phyloP scores from a whole-genome alignment of 768 basidiomycete species.

The Grammothele lineata region DNA sequence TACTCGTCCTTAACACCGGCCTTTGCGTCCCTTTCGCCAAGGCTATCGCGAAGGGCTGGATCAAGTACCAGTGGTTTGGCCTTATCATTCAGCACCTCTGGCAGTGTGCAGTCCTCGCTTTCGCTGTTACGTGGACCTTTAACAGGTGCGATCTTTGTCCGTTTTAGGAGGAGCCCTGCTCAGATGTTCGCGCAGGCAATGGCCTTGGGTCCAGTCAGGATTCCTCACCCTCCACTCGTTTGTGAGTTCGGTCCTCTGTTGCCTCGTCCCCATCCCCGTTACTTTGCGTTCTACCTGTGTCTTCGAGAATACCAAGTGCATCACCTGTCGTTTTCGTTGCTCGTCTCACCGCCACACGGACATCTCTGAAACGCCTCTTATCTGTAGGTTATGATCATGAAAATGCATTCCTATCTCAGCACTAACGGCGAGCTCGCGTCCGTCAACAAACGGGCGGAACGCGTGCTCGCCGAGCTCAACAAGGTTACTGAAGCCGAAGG shows the following conservation, averaged over 20 bases:
- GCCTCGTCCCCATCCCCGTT: too few species aligned
- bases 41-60: constrained; percentile 72
- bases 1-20: constrained; percentile 73
- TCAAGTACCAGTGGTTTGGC: constrained; percentile 76
- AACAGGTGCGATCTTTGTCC: constrained; percentile 47
- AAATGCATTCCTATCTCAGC: constrained; percentile 92
- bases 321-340: too few species aligned
- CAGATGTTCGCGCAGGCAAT: constrained; percentile 49
- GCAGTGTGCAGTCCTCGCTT: constrained; percentile 69
- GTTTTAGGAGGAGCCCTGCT: background rate
- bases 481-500: constrained; percentile 47
- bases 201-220: constrained; percentile 98
- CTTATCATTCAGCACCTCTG: constrained; percentile 73
- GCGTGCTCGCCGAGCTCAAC: constrained; percentile 41
- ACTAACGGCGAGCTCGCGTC: constrained; percentile 80
- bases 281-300: too few species aligned
- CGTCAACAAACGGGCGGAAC: constrained; percentile 42
- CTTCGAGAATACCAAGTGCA: too few species aligned
- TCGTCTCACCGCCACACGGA: background rate
- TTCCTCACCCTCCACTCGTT: constrained; percentile 85
- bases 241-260: constrained; percentile 37
- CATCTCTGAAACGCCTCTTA: background rate
- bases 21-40: constrained; percentile 83
- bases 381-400: constrained; percentile 79
- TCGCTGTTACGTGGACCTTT: constrained; percentile 86